Evolutionary conservation across 805 yeast species (phyloP), one percentile per base, ranked within the genome.

Genomic region (Peterozyma xylosa): DNA sequence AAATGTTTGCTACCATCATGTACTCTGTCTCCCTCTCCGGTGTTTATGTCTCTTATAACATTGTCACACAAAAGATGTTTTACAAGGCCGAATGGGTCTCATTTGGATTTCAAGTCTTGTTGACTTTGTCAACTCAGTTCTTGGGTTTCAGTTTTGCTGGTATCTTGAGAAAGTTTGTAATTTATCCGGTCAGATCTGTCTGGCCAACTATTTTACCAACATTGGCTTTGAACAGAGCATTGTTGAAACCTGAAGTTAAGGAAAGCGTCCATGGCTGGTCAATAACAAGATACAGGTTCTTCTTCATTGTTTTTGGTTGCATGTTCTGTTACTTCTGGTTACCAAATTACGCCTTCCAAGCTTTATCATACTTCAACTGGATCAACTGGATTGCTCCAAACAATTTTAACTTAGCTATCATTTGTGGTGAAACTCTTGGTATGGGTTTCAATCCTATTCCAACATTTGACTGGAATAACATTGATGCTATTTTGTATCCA

Each of bases 141-240:
- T 60, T 82, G 50, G 89, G 88, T 18, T 75, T 78, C 53, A 81
- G 85, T 1, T 71, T 82, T 56, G 86, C 87, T 5, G 82, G 84
- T 41, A 53, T 81, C 16, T 69, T 80, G 69, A 70, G 83, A 53
- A 72, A 74, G 47, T 73, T 81, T 30, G 70, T 69, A 2, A 70
- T 79, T 9, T 77, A 76, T 52, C 80, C 79, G 11, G 60, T 63
- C 3, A 60, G 66, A 43, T 66, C 78, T 11, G 55, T 79, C 32
- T 79, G 84, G 84, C 82, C 80, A 33, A 62, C 71, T 2, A 45
- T 64, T 2, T 52, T 76, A 48, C 79, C 81, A 14, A 61, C 70
- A 0, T 47, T 76, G 35, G 72, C 77, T 16, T 55, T 76, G 39
- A 74, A 74, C 55, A 64, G 69, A 42, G 74, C 80, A 1, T 59